Percentiles rank a stretch among this genome's conserved stretches.
Conservation (phyloP, 2,329 filamentous ascomycete genomes). For the Penicillium sp. region DNA sequence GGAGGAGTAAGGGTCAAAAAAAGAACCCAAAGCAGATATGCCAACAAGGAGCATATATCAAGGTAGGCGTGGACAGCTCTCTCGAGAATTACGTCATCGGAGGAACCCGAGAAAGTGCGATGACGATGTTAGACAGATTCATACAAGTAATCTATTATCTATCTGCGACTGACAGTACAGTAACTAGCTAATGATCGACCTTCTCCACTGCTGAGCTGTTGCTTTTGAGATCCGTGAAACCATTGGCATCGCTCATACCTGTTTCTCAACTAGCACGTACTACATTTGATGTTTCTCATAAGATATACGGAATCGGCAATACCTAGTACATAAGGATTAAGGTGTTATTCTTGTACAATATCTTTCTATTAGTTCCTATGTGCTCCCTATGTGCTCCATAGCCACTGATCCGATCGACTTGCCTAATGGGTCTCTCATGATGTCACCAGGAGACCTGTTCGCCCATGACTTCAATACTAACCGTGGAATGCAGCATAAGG, state of each 20-base stretch:
- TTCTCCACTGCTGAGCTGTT: conserved; percentile 6
- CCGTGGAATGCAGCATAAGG: background rate
- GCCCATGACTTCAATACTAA: conserved; percentile 4
- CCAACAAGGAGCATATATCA: background rate
- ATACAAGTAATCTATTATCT: background rate
- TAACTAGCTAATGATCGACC: background rate
- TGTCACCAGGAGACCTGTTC: conserved; percentile 10
- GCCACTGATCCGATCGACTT: background rate
- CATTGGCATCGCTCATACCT: conserved; percentile 7
- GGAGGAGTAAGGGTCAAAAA: background rate
- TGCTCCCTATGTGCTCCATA: background rate
- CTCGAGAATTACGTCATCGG: conserved; percentile 23
- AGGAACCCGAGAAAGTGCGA: conserved; percentile 16
- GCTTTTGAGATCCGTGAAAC: background rate
- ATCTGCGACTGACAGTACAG: background rate
- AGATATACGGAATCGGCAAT: background rate
- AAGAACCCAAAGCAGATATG: background rate
- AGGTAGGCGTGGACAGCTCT: conserved; percentile 7
- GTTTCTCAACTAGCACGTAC: background rate
- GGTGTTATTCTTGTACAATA: background rate
- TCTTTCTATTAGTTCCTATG: background rate
- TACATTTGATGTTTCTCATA: background rate
- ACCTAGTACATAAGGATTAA: background rate
- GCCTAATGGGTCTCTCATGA: conserved; percentile 1
- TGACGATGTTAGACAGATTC: conserved; percentile 14